Base-by-base conservation (phyloP, 1,284 basidiomycete genomes). In the Coniferiporia sulphurascens region DNA sequence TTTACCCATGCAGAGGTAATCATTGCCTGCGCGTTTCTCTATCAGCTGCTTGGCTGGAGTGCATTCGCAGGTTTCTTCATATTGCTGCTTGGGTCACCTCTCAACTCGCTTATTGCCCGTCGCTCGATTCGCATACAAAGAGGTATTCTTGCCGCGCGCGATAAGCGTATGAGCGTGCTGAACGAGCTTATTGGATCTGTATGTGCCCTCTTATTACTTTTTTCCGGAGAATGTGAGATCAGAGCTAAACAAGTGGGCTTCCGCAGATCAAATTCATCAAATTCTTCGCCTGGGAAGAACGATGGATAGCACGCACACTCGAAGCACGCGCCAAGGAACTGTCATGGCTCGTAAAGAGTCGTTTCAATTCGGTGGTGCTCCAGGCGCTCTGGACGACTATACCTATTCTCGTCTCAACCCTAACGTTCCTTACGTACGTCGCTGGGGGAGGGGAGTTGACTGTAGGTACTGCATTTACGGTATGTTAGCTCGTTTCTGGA, bases 11-110 rank as follows among this genome's bases (percentile, higher is more conserved):
- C 95, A 57, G 93, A 97, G 70, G 84, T 96, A 57, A 66, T 85
- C 52, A 84, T 96, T 49, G 93, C 87, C 1, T 78, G 79, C 0
- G 58, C 78, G 2, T 92, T 95, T 75, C 78, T 95, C 15, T 96
- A 93, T 73, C 82, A 87, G 87, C 76, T 96, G 9, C 83, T 96
- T 3, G 94, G 93, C 0, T 79, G 81, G 72, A 19, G n/a, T 5
- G 91, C 92, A 0, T 92, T 97, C 63, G 85, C 89, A 1, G 95
- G 95, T 5, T 87, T 95, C 63, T 62, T 86, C n/a, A 79, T 91
- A 17, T 74, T 95, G 4, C 61, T 88, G 13, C 71, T 88, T 13
- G 85, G 85, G 13, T 87, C 87, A 76, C 93, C 93, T 0, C 67
- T 93, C 56, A 92, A 92, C 69, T 85, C 80, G 58, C 80, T 74